A percentile compares a stretch with the other conserved stretches of the same genome.
phyloP scores from a whole-genome alignment of 192 early-diverging fungal species.

The Paraglomus brasilianum region DNA sequence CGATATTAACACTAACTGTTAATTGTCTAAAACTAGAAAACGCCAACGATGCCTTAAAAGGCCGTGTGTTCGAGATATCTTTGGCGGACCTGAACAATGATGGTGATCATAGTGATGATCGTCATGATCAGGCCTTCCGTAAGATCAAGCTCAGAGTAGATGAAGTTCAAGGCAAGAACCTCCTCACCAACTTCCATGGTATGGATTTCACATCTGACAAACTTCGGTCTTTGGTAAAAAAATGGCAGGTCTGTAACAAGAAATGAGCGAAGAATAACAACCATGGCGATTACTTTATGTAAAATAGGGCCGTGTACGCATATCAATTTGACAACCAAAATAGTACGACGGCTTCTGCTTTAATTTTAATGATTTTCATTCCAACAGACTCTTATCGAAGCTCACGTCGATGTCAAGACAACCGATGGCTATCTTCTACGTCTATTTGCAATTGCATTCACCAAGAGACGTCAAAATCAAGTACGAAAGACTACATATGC shows the following conservation, averaged over 20 bases:
- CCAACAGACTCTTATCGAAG: constrained; percentile 87
- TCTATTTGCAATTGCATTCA: constrained; percentile 97
- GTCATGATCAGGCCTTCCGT: constrained; percentile 62
- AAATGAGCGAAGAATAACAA: not conserved
- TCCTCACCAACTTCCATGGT: constrained; percentile 99
- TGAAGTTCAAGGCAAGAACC: constrained; percentile 98
- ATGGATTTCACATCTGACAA: constrained; percentile 99
- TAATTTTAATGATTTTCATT: constrained; percentile 2
- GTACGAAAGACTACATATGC: constrained; percentile 98
- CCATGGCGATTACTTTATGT: not conserved
- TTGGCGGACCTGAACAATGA: constrained; percentile 94
- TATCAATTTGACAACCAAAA: no score
- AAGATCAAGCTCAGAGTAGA: constrained; percentile 98
- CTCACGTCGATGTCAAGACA: constrained; percentile 99
- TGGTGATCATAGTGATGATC: constrained; percentile 66
- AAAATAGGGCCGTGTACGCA: not conserved
- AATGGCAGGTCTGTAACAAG: constrained; percentile 80
- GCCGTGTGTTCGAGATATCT: constrained; percentile 94
- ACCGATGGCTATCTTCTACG: constrained; percentile 99
- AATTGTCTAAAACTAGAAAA: constrained; percentile 41
- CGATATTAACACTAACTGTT: not conserved
- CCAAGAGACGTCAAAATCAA: constrained; percentile 91
- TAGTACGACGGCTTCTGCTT: no score
- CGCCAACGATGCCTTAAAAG: constrained; percentile 96
- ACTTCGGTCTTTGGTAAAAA: constrained; percentile 98